Conservation (phyloP, 495 filamentous ascomycete species). For the Lasiosphaeriaceae sp. region DNA sequence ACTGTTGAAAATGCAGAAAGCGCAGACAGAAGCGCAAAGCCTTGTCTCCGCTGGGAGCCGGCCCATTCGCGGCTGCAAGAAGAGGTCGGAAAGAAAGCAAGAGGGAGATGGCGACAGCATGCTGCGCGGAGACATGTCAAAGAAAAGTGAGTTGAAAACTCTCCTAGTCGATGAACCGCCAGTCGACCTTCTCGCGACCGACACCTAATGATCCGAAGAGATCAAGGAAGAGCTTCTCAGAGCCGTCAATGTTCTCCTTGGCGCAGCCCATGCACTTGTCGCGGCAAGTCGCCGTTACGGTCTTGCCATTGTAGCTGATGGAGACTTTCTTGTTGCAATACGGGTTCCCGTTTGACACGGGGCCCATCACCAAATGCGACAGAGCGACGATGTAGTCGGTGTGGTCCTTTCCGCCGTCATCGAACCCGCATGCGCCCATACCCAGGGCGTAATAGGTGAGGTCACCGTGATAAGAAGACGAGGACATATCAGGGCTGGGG, state of each 20-base stretch:
- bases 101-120: no score
- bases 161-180: slow-evolving; percentile 39
- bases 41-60: no score
- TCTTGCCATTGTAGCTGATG: slow-evolving; percentile 53
- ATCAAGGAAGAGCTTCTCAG: slow-evolving; percentile 39
- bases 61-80: no score
- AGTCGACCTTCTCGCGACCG: slow-evolving; percentile 34
- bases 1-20: no score
- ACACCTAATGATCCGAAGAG: slow-evolving; percentile 36
- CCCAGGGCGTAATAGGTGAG: slow-evolving; percentile 46
- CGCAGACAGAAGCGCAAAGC: no score
- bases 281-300: slow-evolving; percentile 51
- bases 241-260: slow-evolving; percentile 42
- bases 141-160: background rate
- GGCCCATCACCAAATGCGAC: slow-evolving; percentile 36
- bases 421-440: slow-evolving; percentile 43
- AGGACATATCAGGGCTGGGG: slow-evolving; percentile 4
- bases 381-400: slow-evolving; percentile 44
- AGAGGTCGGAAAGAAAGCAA: no score
- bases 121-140: background rate
- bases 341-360: slow-evolving; percentile 50
- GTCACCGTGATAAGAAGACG: slow-evolving; percentile 32
- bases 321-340: slow-evolving; percentile 66
- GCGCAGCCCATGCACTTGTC: slow-evolving; percentile 76
- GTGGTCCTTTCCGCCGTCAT: slow-evolving; percentile 37